Percentiles rank a stretch among this genome's conserved stretches.
These are phyloP conservation scores for Rhytidiadelphus loreus DNA, from an alignment of 225 moss, liverwort and hornwort genomes.

Conservation along the genomic window DNA sequence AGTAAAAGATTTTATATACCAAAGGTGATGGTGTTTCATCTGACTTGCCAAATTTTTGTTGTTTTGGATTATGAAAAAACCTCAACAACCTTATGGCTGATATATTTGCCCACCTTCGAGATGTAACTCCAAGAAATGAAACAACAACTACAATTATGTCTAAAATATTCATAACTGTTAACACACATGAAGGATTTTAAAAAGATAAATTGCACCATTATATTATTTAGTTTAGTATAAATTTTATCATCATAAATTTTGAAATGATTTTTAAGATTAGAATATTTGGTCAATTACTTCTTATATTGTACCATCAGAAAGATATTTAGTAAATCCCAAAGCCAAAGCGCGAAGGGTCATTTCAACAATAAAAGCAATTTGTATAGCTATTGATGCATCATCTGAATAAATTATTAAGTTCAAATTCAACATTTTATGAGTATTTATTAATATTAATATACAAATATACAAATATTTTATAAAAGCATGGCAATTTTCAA, in stretches of 20 bases:
- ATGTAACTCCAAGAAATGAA: slow-evolving; percentile 37
- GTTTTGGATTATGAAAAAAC: slow-evolving; percentile 54
- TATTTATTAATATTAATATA: no score
- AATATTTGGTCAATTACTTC: background rate
- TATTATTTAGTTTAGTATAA: background rate
- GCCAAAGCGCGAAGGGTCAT: slow-evolving; percentile 61
- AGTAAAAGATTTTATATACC: background rate
- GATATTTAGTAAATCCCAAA: slow-evolving; percentile 13
- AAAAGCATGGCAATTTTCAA: background rate
- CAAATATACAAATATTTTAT: no score
- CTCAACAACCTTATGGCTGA: slow-evolving; percentile 65
- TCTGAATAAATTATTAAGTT: slow-evolving; percentile 21
- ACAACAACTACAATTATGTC: slow-evolving; percentile 48
- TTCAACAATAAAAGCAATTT: slow-evolving; percentile 51
- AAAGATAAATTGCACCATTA: background rate
- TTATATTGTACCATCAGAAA: slow-evolving; percentile 34
- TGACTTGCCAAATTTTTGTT: slow-evolving; percentile 24
- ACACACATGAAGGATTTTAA: background rate
- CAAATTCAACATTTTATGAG: background rate
- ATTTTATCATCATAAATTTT: background rate
- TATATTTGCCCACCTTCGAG: slow-evolving; percentile 43
- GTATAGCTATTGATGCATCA: slow-evolving; percentile 34
- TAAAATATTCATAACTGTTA: slow-evolving; percentile 68
- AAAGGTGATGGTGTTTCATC: slow-evolving; percentile 39
- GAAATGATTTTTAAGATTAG: background rate